Evolutionary conservation across 2,329 filamentous ascomycete species (phyloP), one percentile per base, ranked within the genome.

Genomic region (Epichloe sylvatica): DNA sequence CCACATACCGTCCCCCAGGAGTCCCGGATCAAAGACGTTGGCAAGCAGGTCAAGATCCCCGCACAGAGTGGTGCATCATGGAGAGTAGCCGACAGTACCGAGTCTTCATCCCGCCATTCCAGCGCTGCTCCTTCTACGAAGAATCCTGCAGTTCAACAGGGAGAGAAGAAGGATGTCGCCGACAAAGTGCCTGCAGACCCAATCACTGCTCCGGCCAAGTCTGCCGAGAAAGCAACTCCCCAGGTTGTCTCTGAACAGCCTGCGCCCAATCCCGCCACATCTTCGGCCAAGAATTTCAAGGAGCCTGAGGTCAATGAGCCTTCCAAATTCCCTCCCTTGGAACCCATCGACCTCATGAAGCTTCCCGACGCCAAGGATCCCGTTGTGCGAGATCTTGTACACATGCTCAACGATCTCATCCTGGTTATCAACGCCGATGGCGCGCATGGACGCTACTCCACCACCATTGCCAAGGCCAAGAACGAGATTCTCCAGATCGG

Each of bases 321-420:
- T 35, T 84, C 79, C 37, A 73, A 70, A 53, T 77, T 77, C 62
- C 79, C 78, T 49, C 77, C 83, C 41, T 70, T 82, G 19, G 70
- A 81, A 53, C 79, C 80, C 15, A 87, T 97, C 57, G 86, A 95
- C 62, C 80, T 89, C 53, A 71, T 96, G 51, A 77, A 77, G 46
- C 77, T 94, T 23, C 75, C 79, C 49, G 78, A 88, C 59, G 87
- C 85, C 48, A 80, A 82, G 52, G 91, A 97, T 64, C 86, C 87
- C 30, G 77, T 95, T 36, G 86, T 97, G 21, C 89, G 96, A 67
- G 88, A 97, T 60, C 75, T 98, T 5, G 88, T 94, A 52, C 91
- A 87, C 70, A 91, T 95, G 70, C 77, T 98, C 59, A 98, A 98
- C 70, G 88, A 94, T 66, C 84, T 98, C 59, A 95, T 98, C 62